These are phyloP conservation scores for Ramularia endophylla DNA, from an alignment of 2,329 filamentous ascomycete species.

Conservation along the genomic window DNA sequence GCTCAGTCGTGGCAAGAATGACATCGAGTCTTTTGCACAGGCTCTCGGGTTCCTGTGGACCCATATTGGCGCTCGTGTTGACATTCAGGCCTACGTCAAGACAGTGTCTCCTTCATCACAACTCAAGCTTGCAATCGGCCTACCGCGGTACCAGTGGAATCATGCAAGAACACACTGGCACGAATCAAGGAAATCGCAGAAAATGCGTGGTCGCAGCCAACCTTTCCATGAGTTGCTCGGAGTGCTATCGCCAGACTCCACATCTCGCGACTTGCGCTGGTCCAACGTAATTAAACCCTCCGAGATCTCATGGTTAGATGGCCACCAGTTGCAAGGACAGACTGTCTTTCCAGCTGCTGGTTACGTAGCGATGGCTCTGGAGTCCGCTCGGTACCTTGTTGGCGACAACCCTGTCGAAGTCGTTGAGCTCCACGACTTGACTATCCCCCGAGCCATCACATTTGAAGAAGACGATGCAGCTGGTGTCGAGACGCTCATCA, in stretches of 20 bases:
- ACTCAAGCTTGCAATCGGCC: constrained; percentile 3
- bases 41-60: constrained; percentile 12
- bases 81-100: no score
- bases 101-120: not conserved
- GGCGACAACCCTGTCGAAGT: constrained; percentile 13
- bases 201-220: constrained; percentile 4
- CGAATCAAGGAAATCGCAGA: constrained; percentile 8
- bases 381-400: constrained; percentile 11
- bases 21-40: constrained; percentile 14
- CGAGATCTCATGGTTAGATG: constrained; percentile 30
- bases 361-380: constrained; percentile 17
- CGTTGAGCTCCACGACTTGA: constrained; percentile 18
- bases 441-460: constrained; percentile 15
- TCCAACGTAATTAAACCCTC: constrained; percentile 3
- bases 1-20: constrained; percentile 18
- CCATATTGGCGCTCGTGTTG: not conserved
- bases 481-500: constrained; percentile 26
- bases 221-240: constrained; percentile 6
- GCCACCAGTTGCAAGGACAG: constrained; percentile 27
- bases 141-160: constrained; percentile 15
- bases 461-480: constrained; percentile 13
- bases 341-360: constrained; percentile 30
- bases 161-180: constrained; percentile 13
- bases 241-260: not conserved
- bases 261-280: constrained; percentile 2